Evolutionary conservation across 2,329 filamentous ascomycete genomes (phyloP).

Genomic region (Botrytis aclada): DNA sequence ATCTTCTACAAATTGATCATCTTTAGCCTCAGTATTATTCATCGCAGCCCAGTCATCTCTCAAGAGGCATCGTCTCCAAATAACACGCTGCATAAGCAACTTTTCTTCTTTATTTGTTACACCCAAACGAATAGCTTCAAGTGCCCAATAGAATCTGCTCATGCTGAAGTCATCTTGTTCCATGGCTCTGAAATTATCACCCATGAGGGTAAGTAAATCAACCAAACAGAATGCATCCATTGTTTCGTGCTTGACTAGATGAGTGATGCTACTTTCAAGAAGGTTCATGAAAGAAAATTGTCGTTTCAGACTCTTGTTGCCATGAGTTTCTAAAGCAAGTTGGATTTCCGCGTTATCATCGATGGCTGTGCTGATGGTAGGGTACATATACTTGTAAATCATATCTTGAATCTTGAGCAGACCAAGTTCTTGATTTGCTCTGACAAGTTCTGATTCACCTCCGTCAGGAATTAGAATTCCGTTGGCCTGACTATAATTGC

Average conservation of each 20-base stretch:
- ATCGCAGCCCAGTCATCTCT: constrained; percentile 80
- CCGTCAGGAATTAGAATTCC: constrained; percentile 29
- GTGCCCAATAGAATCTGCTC: constrained; percentile 63
- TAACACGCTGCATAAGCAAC: constrained; percentile 55
- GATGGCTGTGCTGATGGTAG: constrained; percentile 67
- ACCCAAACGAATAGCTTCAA: constrained; percentile 45
- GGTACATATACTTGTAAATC: constrained; percentile 67
- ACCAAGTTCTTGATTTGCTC: constrained; percentile 32
- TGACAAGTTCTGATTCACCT: constrained; percentile 40
- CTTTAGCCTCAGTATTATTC: constrained; percentile 73
- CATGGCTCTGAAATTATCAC: constrained; percentile 40
- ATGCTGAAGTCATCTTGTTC: constrained; percentile 47
- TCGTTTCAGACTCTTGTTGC: constrained; percentile 52
- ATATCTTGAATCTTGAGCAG: constrained; percentile 73
- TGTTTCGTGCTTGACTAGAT: constrained; percentile 68
- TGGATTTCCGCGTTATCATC: constrained; percentile 77
- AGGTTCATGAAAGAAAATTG: constrained; percentile 66
- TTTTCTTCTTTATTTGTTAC: constrained; percentile 55
- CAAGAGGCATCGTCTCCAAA: constrained; percentile 86
- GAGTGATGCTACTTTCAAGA: constrained; percentile 66
- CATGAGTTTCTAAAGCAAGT: constrained; percentile 63
- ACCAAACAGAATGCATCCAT: constrained; percentile 65
- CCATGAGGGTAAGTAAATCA: constrained; percentile 76
- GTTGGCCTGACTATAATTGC: constrained; percentile 42
- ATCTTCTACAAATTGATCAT: constrained; percentile 64